Evolutionary conservation across 2,329 filamentous ascomycete genomes (phyloP).

Genomic region (Arthroderma sp.): DNA sequence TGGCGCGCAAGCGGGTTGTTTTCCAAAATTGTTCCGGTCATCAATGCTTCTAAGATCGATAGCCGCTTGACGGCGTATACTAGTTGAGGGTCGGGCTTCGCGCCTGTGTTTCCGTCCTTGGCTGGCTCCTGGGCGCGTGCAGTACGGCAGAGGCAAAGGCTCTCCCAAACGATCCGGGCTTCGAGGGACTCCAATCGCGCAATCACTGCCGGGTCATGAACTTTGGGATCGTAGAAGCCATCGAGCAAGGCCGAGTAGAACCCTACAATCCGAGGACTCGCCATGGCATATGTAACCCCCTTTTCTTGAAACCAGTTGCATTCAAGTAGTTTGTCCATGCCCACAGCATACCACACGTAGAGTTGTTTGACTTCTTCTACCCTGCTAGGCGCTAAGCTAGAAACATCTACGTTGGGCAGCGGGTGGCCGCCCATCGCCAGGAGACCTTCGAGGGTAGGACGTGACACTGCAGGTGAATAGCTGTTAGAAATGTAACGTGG

Average conservation of each 20-base stretch:
- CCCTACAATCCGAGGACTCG: conserved; percentile 47
- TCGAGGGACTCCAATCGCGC: conserved; percentile 39
- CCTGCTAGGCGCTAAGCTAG: conserved; percentile 30
- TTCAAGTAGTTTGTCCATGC: conserved; percentile 65
- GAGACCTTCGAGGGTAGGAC: conserved; percentile 61
- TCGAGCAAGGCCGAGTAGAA: conserved; percentile 54
- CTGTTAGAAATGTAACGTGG: neutral
- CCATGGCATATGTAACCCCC: conserved; percentile 40
- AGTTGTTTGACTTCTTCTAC: conserved; percentile 58
- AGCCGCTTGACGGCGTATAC: conserved; percentile 56
- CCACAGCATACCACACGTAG: conserved; percentile 63
- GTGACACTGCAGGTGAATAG: conserved; percentile 37
- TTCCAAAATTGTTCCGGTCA: conserved; percentile 56
- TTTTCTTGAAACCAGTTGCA: conserved; percentile 63
- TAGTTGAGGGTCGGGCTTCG: conserved; percentile 41
- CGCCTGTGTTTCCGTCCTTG: conserved; percentile 22
- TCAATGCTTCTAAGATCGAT: conserved; percentile 59
- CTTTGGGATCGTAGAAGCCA: conserved; percentile 28
- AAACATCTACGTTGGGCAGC: conserved; percentile 42
- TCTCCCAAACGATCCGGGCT: conserved; percentile 47
- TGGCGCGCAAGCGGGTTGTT: conserved; percentile 31
- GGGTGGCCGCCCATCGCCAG: conserved; percentile 50
- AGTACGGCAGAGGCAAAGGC: conserved; percentile 41
- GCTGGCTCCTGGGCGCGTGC: conserved; percentile 18
- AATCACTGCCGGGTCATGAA: conserved; percentile 24